Base-by-base conservation (phyloP, 192 early-diverging fungal species). In the Mortierella antarctica region DNA sequence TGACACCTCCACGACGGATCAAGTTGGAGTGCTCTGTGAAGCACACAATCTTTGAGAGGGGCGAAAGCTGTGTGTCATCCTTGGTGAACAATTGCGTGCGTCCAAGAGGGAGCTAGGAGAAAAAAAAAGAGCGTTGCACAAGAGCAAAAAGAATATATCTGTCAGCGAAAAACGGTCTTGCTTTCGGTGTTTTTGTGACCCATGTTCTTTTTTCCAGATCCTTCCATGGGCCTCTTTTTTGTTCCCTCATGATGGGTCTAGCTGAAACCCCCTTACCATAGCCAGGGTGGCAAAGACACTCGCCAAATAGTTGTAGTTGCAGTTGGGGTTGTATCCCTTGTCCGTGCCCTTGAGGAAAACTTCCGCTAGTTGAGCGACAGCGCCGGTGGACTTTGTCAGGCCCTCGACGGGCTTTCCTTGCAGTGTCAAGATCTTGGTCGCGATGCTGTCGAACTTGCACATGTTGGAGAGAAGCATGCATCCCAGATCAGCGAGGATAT, bases 401-500 rank as follows among this genome's bases (percentile, higher is more conserved):
- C 62, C 68, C 50, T 82, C 67, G 31, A 84, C 46, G n/a, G 83
- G 70, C 45, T 84, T 68, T 45, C 60, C 71, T 7, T 65, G 59
- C 50, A 78, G 14, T 17, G 83, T 62, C 11, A 95, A 57, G 17
- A 97, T 77, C 66, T 89, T 88, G 12, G 75, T 65, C 57, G 89
- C 83, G 23, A 92, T 84, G 5, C 62, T 49, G 51, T 90, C 92
- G 63, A 87, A 60, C 67, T 97, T 96, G 54, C 96, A 91, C 63
- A 97, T 83, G 79, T 98, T 98, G 65, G 96, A 97, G 31, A 98
- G 78, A 14, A 97, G 85, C 96, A 98, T 96, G 67, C 92, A 94
- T 51, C 87, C 93, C 41, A 94, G 83, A 82, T 97, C 96, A 8
- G 95, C 91, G 13, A 95, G 67, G 14, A 95, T 86, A 47, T 80